phyloP scores from a whole-genome alignment of 2,329 filamentous ascomycete genomes.

The Penicillium sp. region DNA sequence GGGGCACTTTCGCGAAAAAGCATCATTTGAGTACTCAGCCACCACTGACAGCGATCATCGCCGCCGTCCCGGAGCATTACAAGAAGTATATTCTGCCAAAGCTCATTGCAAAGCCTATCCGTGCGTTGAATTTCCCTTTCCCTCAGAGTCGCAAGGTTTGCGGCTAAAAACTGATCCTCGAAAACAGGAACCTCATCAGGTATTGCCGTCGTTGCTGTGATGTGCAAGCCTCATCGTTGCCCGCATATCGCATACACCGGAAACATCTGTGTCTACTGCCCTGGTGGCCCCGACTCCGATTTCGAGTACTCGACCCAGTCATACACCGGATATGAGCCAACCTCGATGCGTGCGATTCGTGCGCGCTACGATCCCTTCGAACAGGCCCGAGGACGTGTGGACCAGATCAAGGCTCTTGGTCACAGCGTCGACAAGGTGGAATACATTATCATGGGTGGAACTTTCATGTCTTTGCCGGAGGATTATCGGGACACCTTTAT shows the following conservation, averaged over 20 bases:
- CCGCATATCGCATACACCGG: constrained; percentile 98
- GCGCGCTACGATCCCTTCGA: constrained; percentile 98
- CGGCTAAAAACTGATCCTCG: constrained; percentile 17
- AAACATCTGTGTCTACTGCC: constrained; percentile 99
- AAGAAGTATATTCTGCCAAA: constrained; percentile 99
- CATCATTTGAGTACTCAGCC: constrained; percentile 86
- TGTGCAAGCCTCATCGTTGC: constrained; percentile 98
- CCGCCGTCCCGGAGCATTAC: constrained; percentile 98
- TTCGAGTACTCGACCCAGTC: constrained; percentile 99
- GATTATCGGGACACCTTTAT: constrained; percentile 94
- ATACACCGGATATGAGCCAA: constrained; percentile 97
- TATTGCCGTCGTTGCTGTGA: constrained; percentile 97
- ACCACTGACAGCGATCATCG: constrained; percentile 93
- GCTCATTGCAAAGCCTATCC: constrained; percentile 93
- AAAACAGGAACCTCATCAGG: constrained; percentile 83
- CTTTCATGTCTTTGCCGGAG: constrained; percentile 94
- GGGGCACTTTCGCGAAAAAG: constrained; percentile 88
- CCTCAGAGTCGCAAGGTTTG: not conserved
- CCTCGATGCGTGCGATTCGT: constrained; percentile 96
- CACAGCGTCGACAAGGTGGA: constrained; percentile 99
- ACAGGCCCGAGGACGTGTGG: constrained; percentile 91
- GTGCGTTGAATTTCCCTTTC: constrained; percentile 52
- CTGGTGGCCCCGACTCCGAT: constrained; percentile 94
- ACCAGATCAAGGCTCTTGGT: constrained; percentile 92
- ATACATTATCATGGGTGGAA: constrained; percentile 99